These are phyloP conservation scores for Fusarium fujikuroi DNA, from an alignment of 2,329 filamentous ascomycete species.

Conservation along the genomic window DNA sequence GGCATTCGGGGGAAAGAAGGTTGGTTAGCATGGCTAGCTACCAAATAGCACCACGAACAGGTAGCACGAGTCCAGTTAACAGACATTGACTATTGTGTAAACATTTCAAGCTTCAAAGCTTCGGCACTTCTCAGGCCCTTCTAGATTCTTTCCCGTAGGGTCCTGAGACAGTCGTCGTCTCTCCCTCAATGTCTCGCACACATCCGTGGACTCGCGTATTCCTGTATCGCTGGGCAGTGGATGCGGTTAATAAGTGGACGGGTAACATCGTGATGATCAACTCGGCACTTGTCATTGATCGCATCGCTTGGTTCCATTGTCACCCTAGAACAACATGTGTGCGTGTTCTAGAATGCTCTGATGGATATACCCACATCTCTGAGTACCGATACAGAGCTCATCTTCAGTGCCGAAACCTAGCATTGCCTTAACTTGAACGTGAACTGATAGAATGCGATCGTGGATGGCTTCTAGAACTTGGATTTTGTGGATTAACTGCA, in stretches of 20 bases:
- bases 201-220: not conserved
- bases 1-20: not conserved
- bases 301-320: not conserved
- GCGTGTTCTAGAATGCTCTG: not conserved
- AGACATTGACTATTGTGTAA: not conserved
- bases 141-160: not conserved
- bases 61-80: not conserved
- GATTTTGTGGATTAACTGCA: not conserved
- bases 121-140: not conserved
- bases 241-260: not conserved
- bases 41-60: conserved; percentile 4
- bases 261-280: not conserved
- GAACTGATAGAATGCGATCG: not conserved
- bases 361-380: not conserved
- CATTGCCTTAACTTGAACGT: not conserved
- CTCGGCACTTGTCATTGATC: not conserved
- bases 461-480: not conserved
- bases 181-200: not conserved
- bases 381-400: not conserved
- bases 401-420: not conserved
- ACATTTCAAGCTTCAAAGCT: not conserved
- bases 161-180: not conserved
- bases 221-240: not conserved
- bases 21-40: not conserved
- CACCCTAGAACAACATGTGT: not conserved